Evolutionary conservation across 1,284 basidiomycete genomes (phyloP).

Genomic region (Rhodotorula sp.): DNA sequence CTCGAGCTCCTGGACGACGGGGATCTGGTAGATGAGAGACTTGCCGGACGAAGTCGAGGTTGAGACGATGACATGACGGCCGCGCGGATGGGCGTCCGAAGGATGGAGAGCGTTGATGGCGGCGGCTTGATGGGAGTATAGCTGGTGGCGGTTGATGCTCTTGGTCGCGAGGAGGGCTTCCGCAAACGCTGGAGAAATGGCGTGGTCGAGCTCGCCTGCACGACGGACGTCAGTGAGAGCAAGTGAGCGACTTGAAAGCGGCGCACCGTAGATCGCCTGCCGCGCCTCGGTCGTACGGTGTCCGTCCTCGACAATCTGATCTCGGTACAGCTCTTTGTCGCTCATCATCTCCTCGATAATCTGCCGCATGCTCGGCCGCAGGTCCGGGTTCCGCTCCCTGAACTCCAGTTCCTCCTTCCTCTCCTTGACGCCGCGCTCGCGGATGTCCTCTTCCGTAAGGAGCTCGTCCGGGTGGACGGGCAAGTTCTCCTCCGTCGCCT

Average conservation of each 20-base stretch:
- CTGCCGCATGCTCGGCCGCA: slow-evolving; percentile 60
- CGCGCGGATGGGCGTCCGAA: slow-evolving; percentile 44
- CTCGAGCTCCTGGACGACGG: slow-evolving; percentile 68
- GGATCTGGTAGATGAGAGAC: slow-evolving; percentile 81
- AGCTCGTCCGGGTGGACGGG: slow-evolving; percentile 57
- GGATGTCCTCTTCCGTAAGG: slow-evolving; percentile 22
- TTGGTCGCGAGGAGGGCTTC: slow-evolving; percentile 63
- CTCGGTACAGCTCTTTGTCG: slow-evolving; percentile 59
- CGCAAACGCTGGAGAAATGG: slow-evolving; percentile 60
- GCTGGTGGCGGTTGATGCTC: slow-evolving; percentile 56
- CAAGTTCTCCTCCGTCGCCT: slow-evolving; percentile 65
- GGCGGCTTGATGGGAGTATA: slow-evolving; percentile 76
- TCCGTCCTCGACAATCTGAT: slow-evolving; percentile 62
- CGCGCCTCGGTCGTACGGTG: slow-evolving; percentile 57
- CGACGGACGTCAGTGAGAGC: background rate
- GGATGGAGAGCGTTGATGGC: slow-evolving; percentile 66
- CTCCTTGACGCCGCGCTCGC: slow-evolving; percentile 26
- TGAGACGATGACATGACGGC: slow-evolving; percentile 77
- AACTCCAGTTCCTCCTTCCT: slow-evolving; percentile 41
- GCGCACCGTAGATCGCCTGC: slow-evolving; percentile 57
- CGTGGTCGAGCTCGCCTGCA: slow-evolving; percentile 57
- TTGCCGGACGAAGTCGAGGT: slow-evolving; percentile 90
- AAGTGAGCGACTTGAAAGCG: background rate
- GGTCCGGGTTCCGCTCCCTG: slow-evolving; percentile 49
- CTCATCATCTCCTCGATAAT: slow-evolving; percentile 60